A percentile compares a stretch with the other conserved stretches of the same genome.
phyloP scores from a whole-genome alignment of 75 land plant genomes.

The Cryptomeria japonica region DNA sequence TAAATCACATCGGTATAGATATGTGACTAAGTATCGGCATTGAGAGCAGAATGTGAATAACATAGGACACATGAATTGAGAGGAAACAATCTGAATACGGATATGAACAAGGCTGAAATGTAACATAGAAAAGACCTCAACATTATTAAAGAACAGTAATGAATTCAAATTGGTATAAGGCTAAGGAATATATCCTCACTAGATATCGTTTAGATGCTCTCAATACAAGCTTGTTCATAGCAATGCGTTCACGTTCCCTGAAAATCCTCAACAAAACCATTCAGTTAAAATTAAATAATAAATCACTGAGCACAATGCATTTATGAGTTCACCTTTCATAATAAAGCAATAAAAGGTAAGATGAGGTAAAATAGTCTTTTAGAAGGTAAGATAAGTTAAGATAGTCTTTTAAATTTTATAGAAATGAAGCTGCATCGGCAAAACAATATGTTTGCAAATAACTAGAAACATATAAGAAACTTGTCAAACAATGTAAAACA shows the following conservation, averaged over 20 bases:
- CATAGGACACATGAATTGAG: too few species aligned
- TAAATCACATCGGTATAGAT: neutral
- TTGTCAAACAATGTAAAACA: neutral
- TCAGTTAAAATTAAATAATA: neutral
- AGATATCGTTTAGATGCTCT: slow-evolving; percentile 68
- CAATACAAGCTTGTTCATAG: slow-evolving; percentile 61
- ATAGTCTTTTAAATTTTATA: neutral
- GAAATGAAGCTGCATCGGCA: neutral
- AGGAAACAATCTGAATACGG: too few species aligned
- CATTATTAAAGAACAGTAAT: neutral
- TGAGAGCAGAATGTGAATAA: too few species aligned
- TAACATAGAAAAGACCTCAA: too few species aligned
- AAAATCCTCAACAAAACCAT: neutral
- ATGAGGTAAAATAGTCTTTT: too few species aligned
- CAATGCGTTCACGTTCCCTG: slow-evolving; percentile 71
- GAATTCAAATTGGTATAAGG: neutral
- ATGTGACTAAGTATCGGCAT: neutral
- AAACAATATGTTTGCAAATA: neutral
- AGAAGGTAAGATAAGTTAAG: too few species aligned
- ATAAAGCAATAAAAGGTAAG: neutral
- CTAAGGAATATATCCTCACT: slow-evolving; percentile 30
- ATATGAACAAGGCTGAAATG: too few species aligned
- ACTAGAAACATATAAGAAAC: neutral
- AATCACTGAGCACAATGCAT: neutral
- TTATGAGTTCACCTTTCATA: neutral